Percentiles rank a stretch among this genome's conserved stretches.
Evolutionary conservation across 2,329 filamentous ascomycete genomes (phyloP).

Genomic region (Dothistroma septosporum): DNA sequence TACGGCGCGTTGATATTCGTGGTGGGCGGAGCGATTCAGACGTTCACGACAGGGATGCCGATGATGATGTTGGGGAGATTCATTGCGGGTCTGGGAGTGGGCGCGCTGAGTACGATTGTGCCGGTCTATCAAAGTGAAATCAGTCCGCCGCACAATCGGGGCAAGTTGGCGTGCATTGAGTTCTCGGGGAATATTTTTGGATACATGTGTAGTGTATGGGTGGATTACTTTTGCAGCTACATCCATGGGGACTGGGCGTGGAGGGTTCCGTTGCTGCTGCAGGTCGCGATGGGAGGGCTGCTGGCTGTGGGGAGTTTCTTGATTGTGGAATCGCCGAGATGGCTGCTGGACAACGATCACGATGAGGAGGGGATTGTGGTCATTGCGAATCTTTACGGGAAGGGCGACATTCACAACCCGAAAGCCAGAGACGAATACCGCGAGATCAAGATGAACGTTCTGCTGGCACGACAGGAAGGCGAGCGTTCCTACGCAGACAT

Average conservation of each 20-base stretch:
- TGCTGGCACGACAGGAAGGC: conserved; percentile 89
- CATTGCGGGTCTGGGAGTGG: conserved; percentile 50
- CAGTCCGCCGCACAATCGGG: conserved; percentile 91
- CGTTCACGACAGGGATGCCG: conserved; percentile 72
- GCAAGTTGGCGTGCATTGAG: conserved; percentile 94
- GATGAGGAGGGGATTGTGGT: conserved; percentile 98
- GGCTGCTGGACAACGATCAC: conserved; percentile 95
- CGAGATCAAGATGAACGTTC: conserved; percentile 97
- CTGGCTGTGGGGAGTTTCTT: conserved; percentile 81
- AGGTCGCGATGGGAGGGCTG: conserved; percentile 88
- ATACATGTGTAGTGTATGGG: conserved; percentile 95
- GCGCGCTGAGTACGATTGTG: conserved; percentile 49
- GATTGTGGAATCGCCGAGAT: conserved; percentile 95
- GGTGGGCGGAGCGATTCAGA: conserved; percentile 78
- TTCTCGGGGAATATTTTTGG: conserved; percentile 96
- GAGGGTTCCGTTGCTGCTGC: conserved; percentile 84
- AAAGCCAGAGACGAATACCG: conserved; percentile 94
- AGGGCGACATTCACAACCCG: conserved; percentile 87
- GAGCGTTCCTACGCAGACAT: conserved; percentile 89
- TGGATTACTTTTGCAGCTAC: conserved; percentile 93
- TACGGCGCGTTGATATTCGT: conserved; percentile 90
- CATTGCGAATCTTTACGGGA: conserved; percentile 94
- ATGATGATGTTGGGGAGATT: conserved; percentile 68
- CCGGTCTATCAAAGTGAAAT: conserved; percentile 54
- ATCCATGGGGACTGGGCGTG: conserved; percentile 83